These are phyloP conservation scores for Ceratocystis variospora DNA, from an alignment of 2,329 filamentous ascomycete species.

Conservation along the genomic window DNA sequence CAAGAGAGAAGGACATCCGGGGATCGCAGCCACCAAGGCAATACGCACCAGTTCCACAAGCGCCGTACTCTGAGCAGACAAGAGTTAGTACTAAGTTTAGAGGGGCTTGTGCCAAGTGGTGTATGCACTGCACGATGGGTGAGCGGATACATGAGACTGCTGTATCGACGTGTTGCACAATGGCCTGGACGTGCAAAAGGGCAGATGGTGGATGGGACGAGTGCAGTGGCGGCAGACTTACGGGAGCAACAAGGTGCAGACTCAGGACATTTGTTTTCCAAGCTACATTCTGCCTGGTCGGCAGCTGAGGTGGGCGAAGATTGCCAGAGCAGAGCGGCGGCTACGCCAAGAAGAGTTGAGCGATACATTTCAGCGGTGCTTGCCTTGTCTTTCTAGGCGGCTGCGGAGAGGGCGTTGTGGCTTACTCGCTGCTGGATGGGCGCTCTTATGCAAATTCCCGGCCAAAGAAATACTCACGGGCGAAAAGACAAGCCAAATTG, in stretches of 20 bases:
- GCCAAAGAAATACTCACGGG: too few species aligned
- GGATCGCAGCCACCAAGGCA: constrained; percentile 94
- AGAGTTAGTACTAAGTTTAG: not conserved
- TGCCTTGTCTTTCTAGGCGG: too few species aligned
- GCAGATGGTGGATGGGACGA: not conserved
- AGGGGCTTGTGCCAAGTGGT: too few species aligned
- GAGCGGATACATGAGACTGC: too few species aligned
- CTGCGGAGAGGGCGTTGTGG: not conserved
- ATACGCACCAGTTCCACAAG: constrained; percentile 87
- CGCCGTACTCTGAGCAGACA: constrained; percentile 59
- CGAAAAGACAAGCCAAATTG: too few species aligned
- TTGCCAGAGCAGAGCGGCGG: constrained; percentile 7
- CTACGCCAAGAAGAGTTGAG: constrained; percentile 7
- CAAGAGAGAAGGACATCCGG: constrained; percentile 64
- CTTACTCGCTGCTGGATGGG: not conserved
- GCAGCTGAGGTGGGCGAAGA: constrained; percentile 9
- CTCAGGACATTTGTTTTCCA: constrained; percentile 51
- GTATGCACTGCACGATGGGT: too few species aligned
- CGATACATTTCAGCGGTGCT: constrained; percentile 5
- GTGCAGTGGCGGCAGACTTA: constrained; percentile 35
- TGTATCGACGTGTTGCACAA: not conserved
- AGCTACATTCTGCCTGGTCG: constrained; percentile 31
- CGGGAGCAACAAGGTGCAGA: constrained; percentile 66
- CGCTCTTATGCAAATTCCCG: too few species aligned
- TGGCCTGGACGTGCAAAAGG: too few species aligned